Conservation (phyloP, 2,329 filamentous ascomycete species). For the Fonsecaea nubica region DNA sequence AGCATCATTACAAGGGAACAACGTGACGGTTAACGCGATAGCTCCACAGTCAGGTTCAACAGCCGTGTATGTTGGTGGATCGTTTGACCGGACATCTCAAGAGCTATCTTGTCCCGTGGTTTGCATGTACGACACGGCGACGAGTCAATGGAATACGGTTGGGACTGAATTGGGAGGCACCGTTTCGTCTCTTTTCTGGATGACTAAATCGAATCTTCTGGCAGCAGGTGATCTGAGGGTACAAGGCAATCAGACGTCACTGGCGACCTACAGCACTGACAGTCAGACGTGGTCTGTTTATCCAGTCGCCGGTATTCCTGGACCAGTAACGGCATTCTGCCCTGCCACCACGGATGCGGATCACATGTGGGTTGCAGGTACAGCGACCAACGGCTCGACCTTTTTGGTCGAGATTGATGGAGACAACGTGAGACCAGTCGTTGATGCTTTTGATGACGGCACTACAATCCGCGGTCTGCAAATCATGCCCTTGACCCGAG, state of each 20-base stretch:
- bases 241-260: constrained; percentile 67
- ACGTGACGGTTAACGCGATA: constrained; percentile 78
- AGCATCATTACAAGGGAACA: constrained; percentile 72
- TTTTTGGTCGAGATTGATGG: constrained; percentile 87
- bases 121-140: constrained; percentile 76
- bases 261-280: constrained; percentile 76
- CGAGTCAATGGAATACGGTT: constrained; percentile 79
- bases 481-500: constrained; percentile 72
- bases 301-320: constrained; percentile 70
- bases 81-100: constrained; percentile 77
- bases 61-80: constrained; percentile 84
- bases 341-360: constrained; percentile 74
- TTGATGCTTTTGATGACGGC: constrained; percentile 65
- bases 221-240: constrained; percentile 78
- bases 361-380: constrained; percentile 83
- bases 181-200: constrained; percentile 78
- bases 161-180: constrained; percentile 74
- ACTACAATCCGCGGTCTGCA: constrained; percentile 81
- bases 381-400: constrained; percentile 68
- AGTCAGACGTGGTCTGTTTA: constrained; percentile 70
- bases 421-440: constrained; percentile 70
- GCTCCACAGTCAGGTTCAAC: constrained; percentile 71
- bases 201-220: constrained; percentile 72
- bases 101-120: constrained; percentile 81
- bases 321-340: constrained; percentile 77